These are phyloP conservation scores for Myxozyma sirexii DNA, from an alignment of 805 yeast genomes.

Conservation along the genomic window DNA sequence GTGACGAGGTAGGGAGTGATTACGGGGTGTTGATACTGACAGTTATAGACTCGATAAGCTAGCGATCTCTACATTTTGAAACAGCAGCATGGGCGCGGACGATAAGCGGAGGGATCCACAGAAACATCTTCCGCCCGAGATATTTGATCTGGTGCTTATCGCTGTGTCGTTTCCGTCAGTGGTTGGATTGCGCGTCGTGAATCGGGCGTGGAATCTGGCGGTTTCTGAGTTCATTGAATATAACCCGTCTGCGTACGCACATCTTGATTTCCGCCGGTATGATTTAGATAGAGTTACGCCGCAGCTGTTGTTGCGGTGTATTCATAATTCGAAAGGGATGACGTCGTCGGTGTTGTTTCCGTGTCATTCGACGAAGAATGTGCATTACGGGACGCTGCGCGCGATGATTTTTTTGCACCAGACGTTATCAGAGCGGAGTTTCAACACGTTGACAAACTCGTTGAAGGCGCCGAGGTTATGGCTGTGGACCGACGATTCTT, in stretches of 20 bases:
- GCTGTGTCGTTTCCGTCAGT: conserved; percentile 20
- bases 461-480: background rate
- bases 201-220: conserved; percentile 10
- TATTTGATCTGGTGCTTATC: conserved; percentile 16
- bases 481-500: background rate
- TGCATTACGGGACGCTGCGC: conserved; percentile 19
- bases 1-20: too few relatives aligned
- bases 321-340: conserved; percentile 15
- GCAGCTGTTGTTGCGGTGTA: conserved; percentile 13
- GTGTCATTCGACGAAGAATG: conserved; percentile 25
- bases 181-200: background rate
- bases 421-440: conserved; percentile 16
- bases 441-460: conserved; percentile 7
- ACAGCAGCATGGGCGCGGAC: background rate
- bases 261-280: conserved; percentile 23
- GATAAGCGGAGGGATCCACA: conserved; percentile 16
- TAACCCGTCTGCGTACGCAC: conserved; percentile 22
- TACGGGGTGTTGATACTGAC: too few relatives aligned
- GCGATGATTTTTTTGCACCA: conserved; percentile 28
- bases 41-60: background rate
- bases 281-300: conserved; percentile 26
- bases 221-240: conserved; percentile 20
- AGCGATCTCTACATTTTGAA: background rate
- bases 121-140: conserved; percentile 19
- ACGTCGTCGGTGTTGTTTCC: conserved; percentile 22